Conservation (phyloP, 2,329 filamentous ascomycete genomes). For the Lachnellula subtilissima region DNA sequence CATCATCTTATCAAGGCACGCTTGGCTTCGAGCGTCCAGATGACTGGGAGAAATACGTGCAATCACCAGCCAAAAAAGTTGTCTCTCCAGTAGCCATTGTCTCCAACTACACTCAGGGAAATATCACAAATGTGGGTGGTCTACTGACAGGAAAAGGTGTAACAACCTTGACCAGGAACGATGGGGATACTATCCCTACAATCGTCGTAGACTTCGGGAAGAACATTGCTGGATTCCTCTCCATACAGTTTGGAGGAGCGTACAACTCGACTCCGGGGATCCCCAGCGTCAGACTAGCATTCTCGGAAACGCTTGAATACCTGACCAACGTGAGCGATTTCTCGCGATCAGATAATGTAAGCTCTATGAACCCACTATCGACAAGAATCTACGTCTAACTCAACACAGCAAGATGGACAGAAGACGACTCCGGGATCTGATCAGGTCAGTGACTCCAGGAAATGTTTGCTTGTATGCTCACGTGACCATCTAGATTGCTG, state of each 20-base stretch:
- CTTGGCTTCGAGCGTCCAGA: not conserved
- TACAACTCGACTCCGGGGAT: slow-evolving; percentile 29
- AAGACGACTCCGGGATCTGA: slow-evolving; percentile 44
- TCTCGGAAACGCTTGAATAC: slow-evolving; percentile 45
- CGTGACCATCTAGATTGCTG: slow-evolving; percentile 37
- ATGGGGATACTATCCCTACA: slow-evolving; percentile 27
- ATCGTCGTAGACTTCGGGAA: slow-evolving; percentile 48
- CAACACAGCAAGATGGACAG: slow-evolving; percentile 23
- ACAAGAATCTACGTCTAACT: slow-evolving; percentile 1
- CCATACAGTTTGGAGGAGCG: slow-evolving; percentile 39
- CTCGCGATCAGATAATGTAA: slow-evolving; percentile 43
- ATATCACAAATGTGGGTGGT: slow-evolving; percentile 36
- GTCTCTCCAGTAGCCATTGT: slow-evolving; percentile 34
- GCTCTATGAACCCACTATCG: not conserved
- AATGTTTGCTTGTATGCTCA: slow-evolving; percentile 1
- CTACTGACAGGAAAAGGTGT: slow-evolving; percentile 28
- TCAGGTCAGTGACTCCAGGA: slow-evolving; percentile 32
- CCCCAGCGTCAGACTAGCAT: slow-evolving; percentile 42
- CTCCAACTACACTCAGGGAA: slow-evolving; percentile 32
- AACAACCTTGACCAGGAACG: slow-evolving; percentile 31
- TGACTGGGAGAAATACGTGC: slow-evolving; percentile 38
- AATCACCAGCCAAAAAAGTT: slow-evolving; percentile 32
- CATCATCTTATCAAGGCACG: not conserved
- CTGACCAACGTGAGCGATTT: slow-evolving; percentile 44
- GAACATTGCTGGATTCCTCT: slow-evolving; percentile 41